These are phyloP conservation scores for Auxenochlorella protothecoides DNA, from an alignment of 139 green algal genomes.

Conservation along the genomic window DNA sequence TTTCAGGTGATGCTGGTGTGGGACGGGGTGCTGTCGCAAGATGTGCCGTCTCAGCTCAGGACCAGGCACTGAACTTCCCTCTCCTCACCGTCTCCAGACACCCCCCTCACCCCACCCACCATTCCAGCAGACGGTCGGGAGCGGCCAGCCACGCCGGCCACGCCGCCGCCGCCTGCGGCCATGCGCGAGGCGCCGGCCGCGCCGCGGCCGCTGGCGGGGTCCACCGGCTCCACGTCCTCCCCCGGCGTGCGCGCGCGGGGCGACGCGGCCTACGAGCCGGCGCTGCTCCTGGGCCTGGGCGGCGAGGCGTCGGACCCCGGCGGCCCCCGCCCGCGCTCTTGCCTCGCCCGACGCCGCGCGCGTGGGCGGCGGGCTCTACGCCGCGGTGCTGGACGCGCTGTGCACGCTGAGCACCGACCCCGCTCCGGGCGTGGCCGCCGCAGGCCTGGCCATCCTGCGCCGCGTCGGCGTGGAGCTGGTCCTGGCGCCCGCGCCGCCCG, in stretches of 20 bases:
- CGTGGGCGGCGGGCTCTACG: constrained; percentile 27
- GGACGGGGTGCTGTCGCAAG: background rate
- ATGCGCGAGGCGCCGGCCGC: background rate
- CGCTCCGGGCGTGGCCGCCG: constrained; percentile 35
- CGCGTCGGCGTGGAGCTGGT: constrained; percentile 46
- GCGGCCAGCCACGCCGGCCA: background rate
- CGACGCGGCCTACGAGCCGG: constrained; percentile 18
- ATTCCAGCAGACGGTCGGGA: too few relatives aligned
- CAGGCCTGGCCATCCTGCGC: constrained; percentile 44
- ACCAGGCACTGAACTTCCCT: too few relatives aligned
- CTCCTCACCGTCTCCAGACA: too few relatives aligned
- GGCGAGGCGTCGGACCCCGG: constrained; percentile 2
- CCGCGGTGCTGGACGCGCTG: constrained; percentile 46
- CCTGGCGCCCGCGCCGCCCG: background rate
- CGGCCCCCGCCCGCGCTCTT: constrained; percentile 7
- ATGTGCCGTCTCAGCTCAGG: background rate
- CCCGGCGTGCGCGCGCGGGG: constrained; percentile 12
- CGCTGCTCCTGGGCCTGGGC: constrained; percentile 19
- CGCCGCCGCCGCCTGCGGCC: background rate
- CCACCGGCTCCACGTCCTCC: background rate
- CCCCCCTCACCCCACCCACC: too few relatives aligned
- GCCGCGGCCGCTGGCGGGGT: background rate
- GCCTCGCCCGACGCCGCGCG: constrained; percentile 33
- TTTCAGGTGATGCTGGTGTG: background rate
- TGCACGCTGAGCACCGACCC: constrained; percentile 62